Base-by-base conservation (phyloP, 345 rosid species). In the Balakata baccata region DNA sequence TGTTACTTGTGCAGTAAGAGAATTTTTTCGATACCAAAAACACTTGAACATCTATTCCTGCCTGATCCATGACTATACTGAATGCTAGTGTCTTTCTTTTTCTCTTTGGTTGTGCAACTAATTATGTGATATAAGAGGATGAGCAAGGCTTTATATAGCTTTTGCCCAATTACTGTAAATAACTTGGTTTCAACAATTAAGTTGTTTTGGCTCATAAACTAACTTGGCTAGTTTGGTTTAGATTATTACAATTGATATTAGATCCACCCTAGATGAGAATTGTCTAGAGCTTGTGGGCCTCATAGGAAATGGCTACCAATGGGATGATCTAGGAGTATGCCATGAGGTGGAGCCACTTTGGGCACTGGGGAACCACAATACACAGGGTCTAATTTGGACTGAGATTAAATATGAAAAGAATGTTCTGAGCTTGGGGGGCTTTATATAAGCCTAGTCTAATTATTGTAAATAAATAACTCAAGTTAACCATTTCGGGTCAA, bases 31-130 rank as follows among this genome's bases (percentile, higher is more conserved):
- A 64, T 14, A 22, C 5, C 20, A 41, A 41, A 56, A 68, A 3
- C 37, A 59, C 22, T 6, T 67, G 7, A 45, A 38, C 29, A 18
- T 57, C 47, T 46, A n/a, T 54, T 29, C 16, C 17, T 59, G 43
- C n/a, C 64, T 37, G 1, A 16, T 57, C 58, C 39, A 57, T n/a
- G 18, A 20, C 11, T 39, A 59, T 60, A 18, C 68, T 68, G 60
- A 11, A 49, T 34, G 25, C 17, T 58, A 16, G 29, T 58, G 11
- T 41, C 11, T 38, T 62, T 52, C 62, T 14, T 51, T 69, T 18
- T 61, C 22, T 51, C 66, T 62, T 69, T 75, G 34, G 62, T 16
- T 50, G 11, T 47, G 46, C 25, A 23, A 11, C 10, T 71, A 37
- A 14, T 1, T 47, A 16, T 17, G 11, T 61, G 57, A 18, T 53